A percentile compares a stretch with the other conserved stretches of the same genome.
These are phyloP conservation scores for Fagus sylvatica DNA, from an alignment of 306 rosid genomes.

Conservation along the genomic window DNA sequence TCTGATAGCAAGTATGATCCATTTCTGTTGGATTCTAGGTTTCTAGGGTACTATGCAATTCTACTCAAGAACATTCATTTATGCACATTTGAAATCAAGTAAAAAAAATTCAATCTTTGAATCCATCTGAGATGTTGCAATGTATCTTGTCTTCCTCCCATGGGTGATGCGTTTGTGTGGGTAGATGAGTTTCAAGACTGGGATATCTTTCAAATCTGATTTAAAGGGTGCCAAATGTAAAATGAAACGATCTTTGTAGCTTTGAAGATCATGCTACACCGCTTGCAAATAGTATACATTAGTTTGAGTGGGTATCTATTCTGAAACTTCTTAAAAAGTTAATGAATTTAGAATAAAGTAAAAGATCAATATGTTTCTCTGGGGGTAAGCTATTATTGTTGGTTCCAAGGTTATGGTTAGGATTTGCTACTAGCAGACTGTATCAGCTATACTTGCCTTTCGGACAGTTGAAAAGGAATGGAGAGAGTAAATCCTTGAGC, in stretches of 20 bases:
- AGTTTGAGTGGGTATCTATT: background rate
- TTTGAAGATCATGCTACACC: background rate
- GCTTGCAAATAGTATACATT: background rate
- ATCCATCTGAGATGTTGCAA: background rate
- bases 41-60: background rate
- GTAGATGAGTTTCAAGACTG: background rate
- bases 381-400: background rate
- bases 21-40: conserved; percentile 2
- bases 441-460: too few species aligned
- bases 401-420: background rate
- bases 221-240: background rate
- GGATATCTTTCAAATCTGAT: background rate
- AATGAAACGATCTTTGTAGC: background rate
- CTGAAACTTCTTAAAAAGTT: background rate
- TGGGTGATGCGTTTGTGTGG: background rate
- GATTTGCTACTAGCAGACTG: background rate
- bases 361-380: conserved; percentile 1
- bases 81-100: background rate
- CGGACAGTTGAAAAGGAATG: background rate
- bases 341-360: background rate
- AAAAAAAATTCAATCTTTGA: background rate
- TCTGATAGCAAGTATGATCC: background rate
- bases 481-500: background rate
- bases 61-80: background rate
- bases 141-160: background rate